phyloP scores from a whole-genome alignment of 2,329 filamentous ascomycete genomes.

The Cladophialophora exuberans region DNA sequence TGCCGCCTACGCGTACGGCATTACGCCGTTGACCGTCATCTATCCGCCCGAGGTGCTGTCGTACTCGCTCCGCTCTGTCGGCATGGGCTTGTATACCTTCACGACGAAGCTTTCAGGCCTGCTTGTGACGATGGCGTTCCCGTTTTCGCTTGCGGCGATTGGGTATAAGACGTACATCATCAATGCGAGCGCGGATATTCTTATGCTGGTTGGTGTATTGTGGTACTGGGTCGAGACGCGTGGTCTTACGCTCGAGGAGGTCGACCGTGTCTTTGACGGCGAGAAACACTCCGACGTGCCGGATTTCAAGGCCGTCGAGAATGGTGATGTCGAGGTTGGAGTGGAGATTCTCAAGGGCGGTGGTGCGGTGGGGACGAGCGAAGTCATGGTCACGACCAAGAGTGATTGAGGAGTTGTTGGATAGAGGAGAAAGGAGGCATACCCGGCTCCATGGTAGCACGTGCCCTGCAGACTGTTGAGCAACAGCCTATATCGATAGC shows the following conservation, averaged over 20 bases:
- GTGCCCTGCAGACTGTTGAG: neutral
- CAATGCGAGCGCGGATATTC: conserved; percentile 50
- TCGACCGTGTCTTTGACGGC: conserved; percentile 34
- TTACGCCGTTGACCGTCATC: conserved; percentile 41
- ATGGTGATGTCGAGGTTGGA: conserved; percentile 18
- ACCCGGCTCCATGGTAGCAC: neutral
- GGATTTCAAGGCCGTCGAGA: conserved; percentile 8
- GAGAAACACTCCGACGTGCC: conserved; percentile 26
- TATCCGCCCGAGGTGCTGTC: conserved; percentile 41
- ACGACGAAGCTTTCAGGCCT: conserved; percentile 34
- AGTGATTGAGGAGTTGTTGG: neutral
- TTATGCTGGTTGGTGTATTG: conserved; percentile 38
- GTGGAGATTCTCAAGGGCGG: conserved; percentile 10
- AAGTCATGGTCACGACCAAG: neutral
- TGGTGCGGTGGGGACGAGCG: neutral
- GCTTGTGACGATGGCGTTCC: conserved; percentile 38
- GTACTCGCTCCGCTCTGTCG: conserved; percentile 38
- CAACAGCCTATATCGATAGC: too few species aligned
- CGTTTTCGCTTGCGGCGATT: conserved; percentile 47
- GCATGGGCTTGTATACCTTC: conserved; percentile 7
- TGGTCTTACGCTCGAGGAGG: conserved; percentile 34
- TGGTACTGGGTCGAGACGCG: conserved; percentile 34
- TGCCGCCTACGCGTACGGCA: conserved; percentile 39
- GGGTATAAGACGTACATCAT: conserved; percentile 55
- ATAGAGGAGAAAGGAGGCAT: neutral